Base-by-base conservation (phyloP, 306 rosid species). In the Lathyrus oleraceus region DNA sequence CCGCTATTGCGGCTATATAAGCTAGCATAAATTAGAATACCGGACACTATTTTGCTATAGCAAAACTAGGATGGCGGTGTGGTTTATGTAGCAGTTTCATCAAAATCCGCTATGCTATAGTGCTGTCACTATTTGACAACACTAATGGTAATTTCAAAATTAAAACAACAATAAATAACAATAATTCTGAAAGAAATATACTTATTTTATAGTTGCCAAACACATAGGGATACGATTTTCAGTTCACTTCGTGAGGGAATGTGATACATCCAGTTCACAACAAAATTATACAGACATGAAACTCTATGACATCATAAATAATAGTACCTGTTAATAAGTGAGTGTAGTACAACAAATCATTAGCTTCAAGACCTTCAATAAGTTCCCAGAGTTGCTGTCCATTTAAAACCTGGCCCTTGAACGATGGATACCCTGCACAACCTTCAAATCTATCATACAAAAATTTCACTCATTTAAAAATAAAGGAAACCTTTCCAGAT, bases 401-500 rank as follows among this genome's bases (percentile, higher is more conserved):
- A 69, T 90, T 85, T 82, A 90, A 84, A 78, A 90, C 95, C 77
- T 90, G 95, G 65, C 97, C 97, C 84, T 85, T 90, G 83, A 90
- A 86, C 47, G 86, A 82, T 59, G 96, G 96, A 77, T 90, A 90
- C 51, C 96, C 96, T 90, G 86, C 88, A 84, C 2, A 75, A 49
- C 54, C 59, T 68, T 70, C 72, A 69, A 59, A 66, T 51, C 14
- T 15, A 75, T 83, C 75, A 70, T 68, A 68, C 68, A 78, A 74
- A 56, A 67, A 62, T 45, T 48, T 59, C 21, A 65, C 67, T 67
- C 78, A 53, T 53, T 68, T 43, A 66, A 66, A 61, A 76, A n/a
- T n/a, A 53, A 16, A 82, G 76, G 47, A 72, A 27, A 61, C 19
- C 73, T 74, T 30, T 69, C 79, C 70, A 82, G 57, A 73, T 70